phyloP scores from a whole-genome alignment of 2,329 filamentous ascomycete genomes.

The Microsporum canis region DNA sequence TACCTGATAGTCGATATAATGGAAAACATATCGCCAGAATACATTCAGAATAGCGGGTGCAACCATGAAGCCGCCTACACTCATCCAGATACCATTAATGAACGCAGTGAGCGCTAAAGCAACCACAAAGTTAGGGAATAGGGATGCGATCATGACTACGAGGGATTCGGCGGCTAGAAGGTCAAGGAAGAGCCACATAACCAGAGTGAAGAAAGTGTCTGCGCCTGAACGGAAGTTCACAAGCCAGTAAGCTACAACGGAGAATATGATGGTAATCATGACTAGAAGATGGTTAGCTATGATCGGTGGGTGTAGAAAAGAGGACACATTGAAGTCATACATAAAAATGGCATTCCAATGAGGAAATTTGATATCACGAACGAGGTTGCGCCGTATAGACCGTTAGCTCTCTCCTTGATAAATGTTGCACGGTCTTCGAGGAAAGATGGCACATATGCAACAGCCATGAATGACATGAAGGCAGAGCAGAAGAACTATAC shows the following conservation, averaged over 20 bases:
- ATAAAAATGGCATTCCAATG: slow-evolving; percentile 69
- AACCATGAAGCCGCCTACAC: slow-evolving; percentile 71
- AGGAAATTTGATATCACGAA: slow-evolving; percentile 72
- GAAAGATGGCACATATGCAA: slow-evolving; percentile 75
- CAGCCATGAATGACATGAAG: slow-evolving; percentile 71
- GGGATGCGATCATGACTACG: slow-evolving; percentile 60
- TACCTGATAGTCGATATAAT: slow-evolving; percentile 77
- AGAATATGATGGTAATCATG: slow-evolving; percentile 64
- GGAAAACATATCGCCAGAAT: slow-evolving; percentile 79
- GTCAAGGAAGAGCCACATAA: slow-evolving; percentile 78
- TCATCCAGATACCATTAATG: slow-evolving; percentile 85
- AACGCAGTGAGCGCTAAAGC: slow-evolving; percentile 70
- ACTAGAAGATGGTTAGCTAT: slow-evolving; percentile 32
- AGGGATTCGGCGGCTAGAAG: slow-evolving; percentile 71
- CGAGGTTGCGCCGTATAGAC: slow-evolving; percentile 61
- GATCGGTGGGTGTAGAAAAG: not conserved
- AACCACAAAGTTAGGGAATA: slow-evolving; percentile 71
- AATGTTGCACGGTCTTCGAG: slow-evolving; percentile 66
- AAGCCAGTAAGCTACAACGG: slow-evolving; percentile 66
- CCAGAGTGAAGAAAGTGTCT: slow-evolving; percentile 60
- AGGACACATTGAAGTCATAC: slow-evolving; percentile 24
- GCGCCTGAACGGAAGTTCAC: slow-evolving; percentile 59
- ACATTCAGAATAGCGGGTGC: slow-evolving; percentile 59
- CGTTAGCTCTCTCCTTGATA: slow-evolving; percentile 68
- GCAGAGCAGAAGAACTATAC: slow-evolving; percentile 55